These are phyloP conservation scores for Corylus americana DNA, from an alignment of 306 rosid species.

Conservation along the genomic window DNA sequence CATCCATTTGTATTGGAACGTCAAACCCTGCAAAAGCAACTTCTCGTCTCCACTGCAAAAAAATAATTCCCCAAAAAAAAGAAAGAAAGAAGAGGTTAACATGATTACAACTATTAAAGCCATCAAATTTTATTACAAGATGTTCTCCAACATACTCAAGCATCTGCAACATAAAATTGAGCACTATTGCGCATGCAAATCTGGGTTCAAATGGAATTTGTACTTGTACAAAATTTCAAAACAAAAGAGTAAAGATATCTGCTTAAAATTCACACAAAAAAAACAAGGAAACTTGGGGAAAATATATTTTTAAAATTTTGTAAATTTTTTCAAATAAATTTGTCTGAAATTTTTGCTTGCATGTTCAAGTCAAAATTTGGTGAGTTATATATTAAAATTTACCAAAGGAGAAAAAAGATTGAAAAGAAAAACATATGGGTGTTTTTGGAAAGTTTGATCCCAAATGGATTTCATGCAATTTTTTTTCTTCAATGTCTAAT, in stretches of 20 bases:
- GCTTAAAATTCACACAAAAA: not conserved
- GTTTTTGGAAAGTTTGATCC: not conserved
- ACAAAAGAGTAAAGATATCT: not conserved
- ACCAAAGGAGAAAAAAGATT: not conserved
- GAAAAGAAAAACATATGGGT: not conserved
- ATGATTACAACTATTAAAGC: not conserved
- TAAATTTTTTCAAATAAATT: not conserved
- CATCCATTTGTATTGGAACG: slow-evolving; percentile 85
- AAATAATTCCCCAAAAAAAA: not conserved
- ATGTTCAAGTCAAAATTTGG: not conserved
- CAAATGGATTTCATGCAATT: not conserved
- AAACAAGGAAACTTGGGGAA: not conserved
- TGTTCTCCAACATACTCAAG: not conserved
- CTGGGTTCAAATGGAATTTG: not conserved
- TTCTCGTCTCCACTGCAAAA: slow-evolving; percentile 80
- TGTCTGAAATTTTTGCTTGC: not conserved
- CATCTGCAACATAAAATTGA: not conserved
- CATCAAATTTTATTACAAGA: not conserved
- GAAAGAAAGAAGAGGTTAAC: not conserved
- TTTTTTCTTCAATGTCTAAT: not conserved
- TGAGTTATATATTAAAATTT: not conserved
- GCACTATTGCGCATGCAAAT: not conserved
- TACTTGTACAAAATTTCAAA: not conserved
- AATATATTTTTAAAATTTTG: not conserved
- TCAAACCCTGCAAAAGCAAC: slow-evolving; percentile 96